phyloP scores from a whole-genome alignment of 345 rosid species.

The Eucalyptus marginata region DNA sequence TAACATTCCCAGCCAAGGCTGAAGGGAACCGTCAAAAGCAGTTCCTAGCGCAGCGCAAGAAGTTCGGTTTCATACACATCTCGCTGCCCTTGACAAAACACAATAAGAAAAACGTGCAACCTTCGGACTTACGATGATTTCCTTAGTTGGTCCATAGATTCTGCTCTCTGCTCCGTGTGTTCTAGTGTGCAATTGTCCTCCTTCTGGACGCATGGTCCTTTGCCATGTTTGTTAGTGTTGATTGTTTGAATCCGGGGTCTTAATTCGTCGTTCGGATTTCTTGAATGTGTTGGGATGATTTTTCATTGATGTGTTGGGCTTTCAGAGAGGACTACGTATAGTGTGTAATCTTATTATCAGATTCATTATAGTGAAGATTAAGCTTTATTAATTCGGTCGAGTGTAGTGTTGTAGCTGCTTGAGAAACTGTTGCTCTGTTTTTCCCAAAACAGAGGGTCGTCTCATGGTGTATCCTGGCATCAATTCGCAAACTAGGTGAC shows the following conservation, averaged over 20 bases:
- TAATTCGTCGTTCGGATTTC: not conserved
- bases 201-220: not conserved
- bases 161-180: not conserved
- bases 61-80: conserved; percentile 83
- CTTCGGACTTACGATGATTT: not conserved
- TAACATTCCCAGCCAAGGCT: conserved; percentile 23
- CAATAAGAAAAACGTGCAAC: conserved; percentile 44
- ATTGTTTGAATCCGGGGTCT: not conserved
- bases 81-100: conserved; percentile 68
- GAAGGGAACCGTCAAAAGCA: conserved; percentile 35
- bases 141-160: not conserved
- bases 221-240: not conserved
- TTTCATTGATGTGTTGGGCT: not conserved
- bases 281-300: not conserved
- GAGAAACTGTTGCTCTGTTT: not conserved
- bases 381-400: not conserved
- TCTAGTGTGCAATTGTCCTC: not conserved
- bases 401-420: not conserved
- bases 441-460: not conserved
- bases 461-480: not conserved
- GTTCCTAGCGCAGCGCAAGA: conserved; percentile 47
- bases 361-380: not conserved
- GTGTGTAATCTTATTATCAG: not conserved
- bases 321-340: not conserved
- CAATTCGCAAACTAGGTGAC: not conserved